Conservation (phyloP, 2,329 filamentous ascomycete genomes). For the Aspergillus sp. region DNA sequence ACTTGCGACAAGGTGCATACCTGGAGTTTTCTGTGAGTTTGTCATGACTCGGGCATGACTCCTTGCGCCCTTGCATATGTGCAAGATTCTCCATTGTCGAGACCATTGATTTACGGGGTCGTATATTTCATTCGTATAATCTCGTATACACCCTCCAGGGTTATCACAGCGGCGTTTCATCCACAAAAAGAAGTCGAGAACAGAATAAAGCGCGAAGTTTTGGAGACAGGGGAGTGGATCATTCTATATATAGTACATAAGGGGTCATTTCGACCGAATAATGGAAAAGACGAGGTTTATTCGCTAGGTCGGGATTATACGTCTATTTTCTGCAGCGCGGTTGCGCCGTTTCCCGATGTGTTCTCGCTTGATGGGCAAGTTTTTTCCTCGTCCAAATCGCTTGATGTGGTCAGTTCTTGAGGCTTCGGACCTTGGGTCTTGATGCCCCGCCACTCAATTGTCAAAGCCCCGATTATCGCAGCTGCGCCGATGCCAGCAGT, state of each 20-base stretch:
- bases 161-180: too few relatives aligned
- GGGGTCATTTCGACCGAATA: background rate
- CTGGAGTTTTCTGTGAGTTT: too few relatives aligned
- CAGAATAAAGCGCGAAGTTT: background rate
- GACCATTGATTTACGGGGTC: too few relatives aligned
- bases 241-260: background rate
- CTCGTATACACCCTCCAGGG: too few relatives aligned
- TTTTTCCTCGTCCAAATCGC: background rate
- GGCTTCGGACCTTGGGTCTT: constrained; percentile 1
- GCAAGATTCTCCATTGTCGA: too few relatives aligned
- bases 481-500: background rate
- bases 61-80: too few relatives aligned
- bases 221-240: background rate
- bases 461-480: constrained; percentile 4
- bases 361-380: background rate
- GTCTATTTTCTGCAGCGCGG: background rate
- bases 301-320: background rate
- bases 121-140: too few relatives aligned
- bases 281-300: background rate
- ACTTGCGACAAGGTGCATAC: too few relatives aligned
- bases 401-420: too few relatives aligned
- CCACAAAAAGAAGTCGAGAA: too few relatives aligned
- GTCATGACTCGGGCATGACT: too few relatives aligned
- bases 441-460: constrained; percentile 18
- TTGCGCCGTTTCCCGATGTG: background rate